phyloP scores from a whole-genome alignment of 2,329 filamentous ascomycete species.

The Arthrobotrys iridis region DNA sequence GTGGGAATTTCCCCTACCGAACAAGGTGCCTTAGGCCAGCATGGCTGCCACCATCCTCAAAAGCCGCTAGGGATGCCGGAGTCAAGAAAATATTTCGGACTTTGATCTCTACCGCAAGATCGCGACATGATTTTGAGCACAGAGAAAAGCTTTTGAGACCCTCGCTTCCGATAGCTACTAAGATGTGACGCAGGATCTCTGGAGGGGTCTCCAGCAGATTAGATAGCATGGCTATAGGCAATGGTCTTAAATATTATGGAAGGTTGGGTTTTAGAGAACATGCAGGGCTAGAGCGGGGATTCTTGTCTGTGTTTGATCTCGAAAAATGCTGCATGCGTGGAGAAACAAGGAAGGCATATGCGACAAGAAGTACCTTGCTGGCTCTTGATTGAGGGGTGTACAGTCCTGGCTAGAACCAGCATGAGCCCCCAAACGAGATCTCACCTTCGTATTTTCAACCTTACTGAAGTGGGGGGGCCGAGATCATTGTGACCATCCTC shows the following conservation, averaged over 20 bases:
- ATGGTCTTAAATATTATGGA: slow-evolving; percentile 4
- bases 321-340: slow-evolving; percentile 20
- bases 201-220: slow-evolving; percentile 14
- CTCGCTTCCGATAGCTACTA: slow-evolving; percentile 15
- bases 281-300: slow-evolving; percentile 16
- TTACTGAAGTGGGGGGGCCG: background rate
- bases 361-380: slow-evolving; percentile 4
- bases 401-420: background rate
- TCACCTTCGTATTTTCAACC: background rate
- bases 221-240: slow-evolving; percentile 11
- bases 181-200: slow-evolving; percentile 16
- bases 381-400: slow-evolving; percentile 4
- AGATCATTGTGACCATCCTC: background rate
- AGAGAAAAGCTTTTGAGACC: slow-evolving; percentile 35
- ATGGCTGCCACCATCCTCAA: slow-evolving; percentile 28
- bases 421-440: background rate
- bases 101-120: slow-evolving; percentile 2
- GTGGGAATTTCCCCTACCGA: slow-evolving; percentile 18
- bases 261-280: slow-evolving; percentile 6
- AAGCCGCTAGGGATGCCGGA: slow-evolving; percentile 5
- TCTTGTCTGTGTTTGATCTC: slow-evolving; percentile 8
- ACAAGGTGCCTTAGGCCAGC: background rate
- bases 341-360: slow-evolving; percentile 14
- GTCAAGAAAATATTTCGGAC: slow-evolving; percentile 14
- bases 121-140: slow-evolving; percentile 26